Base-by-base conservation (phyloP, 1,139 yeast species). In the Pichia kudriavzevii region DNA sequence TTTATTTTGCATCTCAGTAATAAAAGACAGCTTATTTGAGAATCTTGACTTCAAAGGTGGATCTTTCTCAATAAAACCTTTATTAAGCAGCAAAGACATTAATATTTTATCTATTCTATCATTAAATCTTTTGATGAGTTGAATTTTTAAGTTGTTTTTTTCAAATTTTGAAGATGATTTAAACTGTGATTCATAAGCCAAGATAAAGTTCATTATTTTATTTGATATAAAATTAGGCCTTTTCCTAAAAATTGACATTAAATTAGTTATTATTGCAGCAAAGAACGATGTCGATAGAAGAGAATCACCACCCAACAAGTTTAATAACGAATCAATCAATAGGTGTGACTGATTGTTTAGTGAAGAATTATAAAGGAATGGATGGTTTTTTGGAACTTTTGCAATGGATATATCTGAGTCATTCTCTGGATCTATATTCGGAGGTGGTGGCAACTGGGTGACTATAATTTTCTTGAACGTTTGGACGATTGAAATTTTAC, bases 301-400 rank as follows among this genome's bases (percentile, higher is more conserved):
- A 12, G 64, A 59, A 41, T 76, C 80, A 22, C 67, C 73, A 25
- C 65, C 63, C 38, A 87, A 64, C 16, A 71, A 63, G 32, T 66
- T 63, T 32, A 85, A 60, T 26, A 88, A 56, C 32, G 75, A 58
- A 45, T 85, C 95, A 32, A 91, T 62, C 34, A 82, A 63, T 2
- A 72, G 77, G 36, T 68, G 69, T 0, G 91, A 81, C 55, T 88
- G 95, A 7, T 80, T 73, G 47, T 81, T 87, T 46, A 85, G 60
- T 10, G 56, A 53, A 40, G 63, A 55, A 35, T 63, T 65, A 40
- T 72, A 72, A 33, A 88, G 67, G 32, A 85, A 69, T 1, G 88
- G 72, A 53, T 88, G 97, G 38, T 64, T 67, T 2, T 74, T 64
- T 17, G 73, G 72, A 1, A 85, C 77, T 37, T 71, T 61, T 4